Evolutionary conservation across 1,284 basidiomycete genomes (phyloP).

Genomic region (Takashimella tepidaria): DNA sequence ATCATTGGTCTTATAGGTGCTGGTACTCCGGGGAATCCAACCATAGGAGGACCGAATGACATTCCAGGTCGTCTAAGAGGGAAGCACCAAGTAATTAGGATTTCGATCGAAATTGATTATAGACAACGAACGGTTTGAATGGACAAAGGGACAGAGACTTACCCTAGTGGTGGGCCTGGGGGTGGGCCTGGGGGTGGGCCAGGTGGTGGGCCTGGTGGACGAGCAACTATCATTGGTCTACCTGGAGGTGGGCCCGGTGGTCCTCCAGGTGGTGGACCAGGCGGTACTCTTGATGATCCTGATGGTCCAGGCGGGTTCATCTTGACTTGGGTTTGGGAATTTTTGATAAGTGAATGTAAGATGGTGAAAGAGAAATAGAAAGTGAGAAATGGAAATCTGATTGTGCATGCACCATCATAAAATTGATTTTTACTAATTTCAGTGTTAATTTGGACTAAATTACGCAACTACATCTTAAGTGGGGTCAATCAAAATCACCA

Average conservation of each 20-base stretch:
- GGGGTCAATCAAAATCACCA: no score
- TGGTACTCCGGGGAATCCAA: slow-evolving; percentile 8
- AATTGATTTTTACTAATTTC: no score
- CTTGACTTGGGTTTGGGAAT: no score
- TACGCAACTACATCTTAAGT: no score
- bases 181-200: slow-evolving; percentile 3
- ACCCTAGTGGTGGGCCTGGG: slow-evolving; percentile 31
- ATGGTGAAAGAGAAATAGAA: not conserved
- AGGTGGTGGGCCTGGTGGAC: not conserved
- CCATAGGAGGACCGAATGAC: slow-evolving; percentile 7
- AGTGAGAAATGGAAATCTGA: not conserved
- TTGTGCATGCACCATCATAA: not conserved
- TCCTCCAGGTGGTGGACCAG: slow-evolving; percentile 31
- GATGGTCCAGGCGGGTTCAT: not conserved
- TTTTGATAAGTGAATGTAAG: not conserved
- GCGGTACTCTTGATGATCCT: slow-evolving; percentile 12
- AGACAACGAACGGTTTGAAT: not conserved
- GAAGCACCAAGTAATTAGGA: not conserved
- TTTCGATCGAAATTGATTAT: not conserved
- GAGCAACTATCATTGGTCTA: slow-evolving; percentile 1
- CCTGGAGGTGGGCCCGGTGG: slow-evolving; percentile 9
- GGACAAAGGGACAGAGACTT: slow-evolving; percentile 3
- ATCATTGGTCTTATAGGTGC: slow-evolving; percentile 19
- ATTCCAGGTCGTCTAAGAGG: slow-evolving; percentile 1
- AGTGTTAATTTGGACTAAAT: no score